Percentiles rank a stretch among this genome's conserved stretches.
These are phyloP conservation scores for Ceriops zippeliana DNA, from an alignment of 345 rosid species.

Conservation along the genomic window DNA sequence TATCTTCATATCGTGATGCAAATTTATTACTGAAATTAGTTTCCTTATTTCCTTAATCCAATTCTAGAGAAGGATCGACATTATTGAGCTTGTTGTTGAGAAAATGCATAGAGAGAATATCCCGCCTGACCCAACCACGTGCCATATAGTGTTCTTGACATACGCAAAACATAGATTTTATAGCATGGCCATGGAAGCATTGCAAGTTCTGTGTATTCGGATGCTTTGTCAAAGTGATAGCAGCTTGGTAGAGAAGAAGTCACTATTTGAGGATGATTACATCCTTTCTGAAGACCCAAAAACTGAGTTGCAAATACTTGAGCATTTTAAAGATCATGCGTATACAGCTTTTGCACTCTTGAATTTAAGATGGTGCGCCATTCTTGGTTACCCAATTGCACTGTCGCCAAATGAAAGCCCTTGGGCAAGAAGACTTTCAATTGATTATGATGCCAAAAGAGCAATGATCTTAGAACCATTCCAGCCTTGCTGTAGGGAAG, in stretches of 20 bases:
- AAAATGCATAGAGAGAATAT: slow-evolving; percentile 54
- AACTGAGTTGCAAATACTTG: slow-evolving; percentile 46
- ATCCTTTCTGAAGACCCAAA: slow-evolving; percentile 55
- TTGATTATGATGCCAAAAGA: slow-evolving; percentile 27
- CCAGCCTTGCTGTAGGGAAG: too few relatives aligned
- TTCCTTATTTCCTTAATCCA: neutral
- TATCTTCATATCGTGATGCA: neutral
- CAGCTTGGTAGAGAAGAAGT: slow-evolving; percentile 38
- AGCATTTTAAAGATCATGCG: slow-evolving; percentile 34
- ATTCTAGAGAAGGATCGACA: slow-evolving; percentile 56
- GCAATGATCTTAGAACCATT: too few relatives aligned
- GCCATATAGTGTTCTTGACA: slow-evolving; percentile 47
- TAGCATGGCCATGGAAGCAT: slow-evolving; percentile 59
- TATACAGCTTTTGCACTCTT: slow-evolving; percentile 47
- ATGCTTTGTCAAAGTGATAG: slow-evolving; percentile 51
- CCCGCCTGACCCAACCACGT: slow-evolving; percentile 70
- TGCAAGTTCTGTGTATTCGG: slow-evolving; percentile 64
- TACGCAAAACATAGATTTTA: slow-evolving; percentile 42
- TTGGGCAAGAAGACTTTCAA: slow-evolving; percentile 52
- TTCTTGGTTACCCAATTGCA: slow-evolving; percentile 41
- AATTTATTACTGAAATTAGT: neutral
- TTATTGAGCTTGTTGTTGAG: slow-evolving; percentile 57
- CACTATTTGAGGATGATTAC: slow-evolving; percentile 47
- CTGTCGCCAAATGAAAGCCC: slow-evolving; percentile 63
- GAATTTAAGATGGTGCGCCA: slow-evolving; percentile 76